Percentiles rank a stretch among this genome's conserved stretches.
phyloP scores from a whole-genome alignment of 1,284 basidiomycete species.

The Fomes fomentarius region DNA sequence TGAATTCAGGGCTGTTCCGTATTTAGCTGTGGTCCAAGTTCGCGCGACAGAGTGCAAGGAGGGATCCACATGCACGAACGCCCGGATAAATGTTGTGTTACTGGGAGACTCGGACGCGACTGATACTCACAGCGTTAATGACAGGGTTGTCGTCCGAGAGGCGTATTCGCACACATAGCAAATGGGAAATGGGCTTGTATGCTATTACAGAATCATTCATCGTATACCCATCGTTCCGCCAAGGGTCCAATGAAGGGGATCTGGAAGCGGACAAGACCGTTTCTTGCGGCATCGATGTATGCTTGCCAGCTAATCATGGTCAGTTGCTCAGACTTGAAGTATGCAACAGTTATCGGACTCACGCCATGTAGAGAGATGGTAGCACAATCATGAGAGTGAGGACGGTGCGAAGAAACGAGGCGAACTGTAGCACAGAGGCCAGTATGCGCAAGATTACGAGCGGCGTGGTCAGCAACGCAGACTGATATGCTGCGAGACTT shows the following conservation, averaged over 20 bases:
- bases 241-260: conserved; percentile 70
- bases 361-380: conserved; percentile 59
- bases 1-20: no score
- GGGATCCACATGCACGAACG: no score
- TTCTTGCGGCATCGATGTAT: conserved; percentile 63
- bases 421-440: conserved; percentile 53
- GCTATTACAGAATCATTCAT: conserved; percentile 48
- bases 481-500: conserved; percentile 69
- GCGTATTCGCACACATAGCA: no score
- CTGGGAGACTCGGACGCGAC: no score
- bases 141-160: no score
- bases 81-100: no score
- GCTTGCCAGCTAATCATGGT: conserved; percentile 54
- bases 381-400: conserved; percentile 48
- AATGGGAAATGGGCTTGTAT: no score
- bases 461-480: conserved; percentile 72
- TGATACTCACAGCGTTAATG: no score
- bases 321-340: background rate
- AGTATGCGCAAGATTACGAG: conserved; percentile 65
- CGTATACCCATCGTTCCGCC: conserved; percentile 75
- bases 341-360: conserved; percentile 31
- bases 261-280: conserved; percentile 60
- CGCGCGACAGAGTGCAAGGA: background rate
- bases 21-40: no score
- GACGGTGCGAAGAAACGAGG: conserved; percentile 49